Percentiles rank a stretch among this genome's conserved stretches.
phyloP scores from a whole-genome alignment of 371 early-diverging fungal genomes.

The Chytridium lagenaria region DNA sequence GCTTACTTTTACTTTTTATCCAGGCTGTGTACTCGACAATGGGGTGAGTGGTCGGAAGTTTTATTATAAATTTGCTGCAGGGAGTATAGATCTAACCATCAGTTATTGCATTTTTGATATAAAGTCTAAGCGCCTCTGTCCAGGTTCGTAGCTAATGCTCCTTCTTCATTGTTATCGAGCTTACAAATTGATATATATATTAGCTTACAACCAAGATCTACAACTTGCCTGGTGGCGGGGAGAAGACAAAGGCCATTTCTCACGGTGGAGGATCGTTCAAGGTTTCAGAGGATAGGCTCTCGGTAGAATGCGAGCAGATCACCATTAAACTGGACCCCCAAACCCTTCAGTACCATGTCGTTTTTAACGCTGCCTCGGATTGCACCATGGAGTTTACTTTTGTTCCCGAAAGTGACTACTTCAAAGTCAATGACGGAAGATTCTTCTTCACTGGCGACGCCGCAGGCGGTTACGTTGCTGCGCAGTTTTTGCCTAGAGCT shows the following conservation, averaged over 20 bases:
- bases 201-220: slow-evolving; percentile 8
- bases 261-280: slow-evolving; percentile 34
- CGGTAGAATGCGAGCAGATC: slow-evolving; percentile 73
- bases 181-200: slow-evolving; percentile 32
- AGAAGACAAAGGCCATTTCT: slow-evolving; percentile 6
- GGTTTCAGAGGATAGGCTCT: slow-evolving; percentile 67
- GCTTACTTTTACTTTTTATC: slow-evolving; percentile 28
- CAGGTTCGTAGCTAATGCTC: slow-evolving; percentile 40
- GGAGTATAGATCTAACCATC: too few species aligned
- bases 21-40: slow-evolving; percentile 87
- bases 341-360: slow-evolving; percentile 55
- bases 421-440: slow-evolving; percentile 41
- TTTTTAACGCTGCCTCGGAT: slow-evolving; percentile 64
- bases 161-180: background rate
- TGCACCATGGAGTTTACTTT: slow-evolving; percentile 71
- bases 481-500: slow-evolving; percentile 83
- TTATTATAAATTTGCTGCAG: too few species aligned
- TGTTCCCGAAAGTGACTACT: slow-evolving; percentile 60
- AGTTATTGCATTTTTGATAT: background rate
- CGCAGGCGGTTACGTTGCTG: slow-evolving; percentile 41
- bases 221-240: slow-evolving; percentile 5
- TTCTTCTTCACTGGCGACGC: slow-evolving; percentile 31
- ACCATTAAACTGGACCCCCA: slow-evolving; percentile 62
- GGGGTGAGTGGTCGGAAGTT: slow-evolving; percentile 56
- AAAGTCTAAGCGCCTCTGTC: slow-evolving; percentile 28